Base-by-base conservation (phyloP, 164 flowering plant genomes). In the Chloranthus sessilifolius region DNA sequence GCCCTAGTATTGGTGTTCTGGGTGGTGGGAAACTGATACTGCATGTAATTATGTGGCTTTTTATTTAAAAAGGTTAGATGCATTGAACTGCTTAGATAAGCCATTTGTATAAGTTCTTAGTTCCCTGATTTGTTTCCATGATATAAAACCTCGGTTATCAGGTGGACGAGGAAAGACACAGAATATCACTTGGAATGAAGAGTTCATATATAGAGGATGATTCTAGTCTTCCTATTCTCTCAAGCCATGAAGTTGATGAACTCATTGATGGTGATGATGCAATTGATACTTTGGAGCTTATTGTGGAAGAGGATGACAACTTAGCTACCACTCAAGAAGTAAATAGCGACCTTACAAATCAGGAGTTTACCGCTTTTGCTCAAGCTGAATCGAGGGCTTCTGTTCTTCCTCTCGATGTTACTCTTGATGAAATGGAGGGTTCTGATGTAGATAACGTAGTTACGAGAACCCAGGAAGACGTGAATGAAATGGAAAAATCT, bases 151-250 rank as follows among this genome's bases (percentile, higher is more conserved):
- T 47, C 3, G 10, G 25, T 40, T 36, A 29, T 52, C 56, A 90
- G 97, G 77, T 92, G 61, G 88, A 88, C 52, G 63, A 54, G 60
- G 92, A 88, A 59, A 78, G 73, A 52, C 68, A 62, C 39, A 71
- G 97, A 10, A 70, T 92, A 30, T 74, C 95, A 33, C 88, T 94
- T 52, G 97, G 99, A 57, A 76, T 86, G 91, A 94, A 94, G 73
- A 60, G 42, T 46, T 76, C 83, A 3, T 78, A 83, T 53, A 24
- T 74, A 23, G n/a, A 10, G 21, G 64, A 63, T 43, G 55, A 56
- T 51, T 12, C 7, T 21, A 65, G 37, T 55, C 43, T 16, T 43
- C 36, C 38, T 51, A 40, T 15, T 19, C 14, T 59, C 50, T 31
- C 65, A 29, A 29, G 43, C 10, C 52, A 64, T 62, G 57, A 47